These are phyloP conservation scores for Bretziella fagacearum DNA, from an alignment of 2,329 filamentous ascomycete species.

Conservation along the genomic window DNA sequence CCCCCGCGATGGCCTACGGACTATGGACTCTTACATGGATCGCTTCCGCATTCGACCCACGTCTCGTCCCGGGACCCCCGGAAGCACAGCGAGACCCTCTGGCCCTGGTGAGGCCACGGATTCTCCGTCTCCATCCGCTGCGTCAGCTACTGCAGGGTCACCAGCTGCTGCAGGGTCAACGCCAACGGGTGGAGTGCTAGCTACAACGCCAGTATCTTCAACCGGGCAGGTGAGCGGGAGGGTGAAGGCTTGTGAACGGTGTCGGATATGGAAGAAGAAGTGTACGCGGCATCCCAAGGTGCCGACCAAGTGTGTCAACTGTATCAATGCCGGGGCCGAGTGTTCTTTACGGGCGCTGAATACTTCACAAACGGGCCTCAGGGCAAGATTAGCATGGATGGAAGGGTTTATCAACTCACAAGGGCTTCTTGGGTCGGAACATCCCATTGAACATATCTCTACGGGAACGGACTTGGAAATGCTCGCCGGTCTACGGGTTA, in stretches of 20 bases:
- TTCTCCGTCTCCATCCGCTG: neutral
- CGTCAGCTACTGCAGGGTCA: neutral
- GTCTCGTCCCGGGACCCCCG: constrained; percentile 7
- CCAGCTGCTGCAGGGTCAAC: constrained; percentile 1
- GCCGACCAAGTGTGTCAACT: constrained; percentile 8
- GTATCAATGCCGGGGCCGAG: constrained; percentile 11
- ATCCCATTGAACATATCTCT: constrained; percentile 8
- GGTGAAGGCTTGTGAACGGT: constrained; percentile 10
- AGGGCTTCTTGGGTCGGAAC: constrained; percentile 1
- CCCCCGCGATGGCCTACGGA: neutral
- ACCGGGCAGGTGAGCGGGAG: neutral
- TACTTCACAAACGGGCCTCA: constrained; percentile 6
- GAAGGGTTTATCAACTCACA: constrained; percentile 8
- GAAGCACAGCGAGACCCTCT: constrained; percentile 1
- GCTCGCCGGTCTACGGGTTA: neutral
- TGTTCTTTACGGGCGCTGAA: constrained; percentile 8
- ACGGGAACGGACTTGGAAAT: constrained; percentile 7
- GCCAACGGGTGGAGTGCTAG: neutral
- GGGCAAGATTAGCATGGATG: constrained; percentile 5
- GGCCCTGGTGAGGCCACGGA: neutral
- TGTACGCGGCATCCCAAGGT: constrained; percentile 9
- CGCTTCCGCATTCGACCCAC: constrained; percentile 9
- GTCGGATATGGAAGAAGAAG: constrained; percentile 10
- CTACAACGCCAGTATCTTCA: neutral
- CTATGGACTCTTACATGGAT: constrained; percentile 9